Evolutionary conservation across 2,329 filamentous ascomycete genomes (phyloP), one percentile per base, ranked within the genome.

Genomic region (Emergomyces pasteurianus): DNA sequence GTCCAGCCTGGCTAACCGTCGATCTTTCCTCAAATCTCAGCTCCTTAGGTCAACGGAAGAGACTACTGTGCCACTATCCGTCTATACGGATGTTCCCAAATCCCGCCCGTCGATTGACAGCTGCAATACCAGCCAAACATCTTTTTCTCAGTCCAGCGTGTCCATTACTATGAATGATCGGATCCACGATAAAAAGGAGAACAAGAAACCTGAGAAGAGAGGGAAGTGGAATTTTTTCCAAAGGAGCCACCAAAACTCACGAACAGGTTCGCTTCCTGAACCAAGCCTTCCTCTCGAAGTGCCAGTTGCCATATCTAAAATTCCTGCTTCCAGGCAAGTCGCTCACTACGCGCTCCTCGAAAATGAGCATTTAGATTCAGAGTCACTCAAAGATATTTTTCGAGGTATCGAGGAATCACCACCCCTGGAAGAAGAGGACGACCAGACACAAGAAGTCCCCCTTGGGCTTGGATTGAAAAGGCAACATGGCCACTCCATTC

Each of bases 221-320:
- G 72, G 73, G 63, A 78, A 77, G 70, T 85, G 81, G 82, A 85
- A 83, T 65, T 83, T 86, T 64, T 84, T 86, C 62, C 81, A 84
- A 59, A 76, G 72, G 68, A 73, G 68, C 49, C 69, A 70, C 53
- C 64, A 63, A 62, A 68, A 64, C 43, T 66, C 61, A 58, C 64
- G 63, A 61, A 72, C 68, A 38, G 67, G 0, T 87, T 90, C 61
- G 0, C 65, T 65, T 46, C 67, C 68, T 18, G 64, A 66, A 9
- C 43, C 59, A 3, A 63, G 55, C 9, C 36, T 50, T 46, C 62
- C 68, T 3, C 64, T 69, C 40, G 71, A 77, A 58, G 70, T 78
- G 43, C 68, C 75, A 58, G 75, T 61, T 9, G 60, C 75, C 49
- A 70, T 79, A 23, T 70, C 76, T 34, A 67, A 72, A 3, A 65